Evolutionary conservation across 176 grass and related monocot species (phyloP).

Genomic region (Guadua angustifolia): DNA sequence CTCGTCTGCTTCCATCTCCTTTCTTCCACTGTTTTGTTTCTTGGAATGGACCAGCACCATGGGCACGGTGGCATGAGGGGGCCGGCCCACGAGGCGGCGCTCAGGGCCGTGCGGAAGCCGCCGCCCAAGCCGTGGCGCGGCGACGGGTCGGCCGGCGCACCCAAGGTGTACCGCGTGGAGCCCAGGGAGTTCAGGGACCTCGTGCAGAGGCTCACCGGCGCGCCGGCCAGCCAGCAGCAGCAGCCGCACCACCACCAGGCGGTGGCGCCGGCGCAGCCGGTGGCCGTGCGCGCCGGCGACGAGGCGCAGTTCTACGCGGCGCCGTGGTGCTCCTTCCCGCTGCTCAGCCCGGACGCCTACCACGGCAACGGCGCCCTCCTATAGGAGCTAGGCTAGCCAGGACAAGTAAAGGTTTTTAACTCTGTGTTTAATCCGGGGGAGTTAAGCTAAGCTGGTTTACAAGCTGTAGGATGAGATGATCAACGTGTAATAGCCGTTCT

Average conservation of each 20-base stretch:
- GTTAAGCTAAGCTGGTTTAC: too few relatives aligned
- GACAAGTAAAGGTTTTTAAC: too few relatives aligned
- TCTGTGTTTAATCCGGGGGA: too few relatives aligned
- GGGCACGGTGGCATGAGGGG: neutral
- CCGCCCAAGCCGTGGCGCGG: conserved; percentile 41
- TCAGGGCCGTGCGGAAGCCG: conserved; percentile 48
- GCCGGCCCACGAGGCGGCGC: conserved; percentile 19
- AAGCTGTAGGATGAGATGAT: too few relatives aligned
- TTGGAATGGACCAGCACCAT: conserved; percentile 26
- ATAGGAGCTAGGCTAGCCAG: neutral
- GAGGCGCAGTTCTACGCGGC: conserved; percentile 18
- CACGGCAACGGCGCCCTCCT: conserved; percentile 25
- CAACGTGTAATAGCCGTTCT: too few relatives aligned
- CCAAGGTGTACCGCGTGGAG: conserved; percentile 70
- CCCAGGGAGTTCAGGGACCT: conserved; percentile 56
- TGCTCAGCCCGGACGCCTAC: conserved; percentile 22
- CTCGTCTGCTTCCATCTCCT: too few relatives aligned
- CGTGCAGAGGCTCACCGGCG: conserved; percentile 68
- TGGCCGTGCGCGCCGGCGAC: conserved; percentile 20
- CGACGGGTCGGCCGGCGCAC: neutral
- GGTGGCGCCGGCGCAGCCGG: neutral
- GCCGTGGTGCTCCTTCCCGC: conserved; percentile 44
- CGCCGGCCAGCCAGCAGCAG: neutral
- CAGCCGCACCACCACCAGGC: neutral
- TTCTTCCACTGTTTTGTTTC: neutral